Base-by-base conservation (phyloP, 164 flowering plant genomes). In the Paratinospora sagittata region DNA sequence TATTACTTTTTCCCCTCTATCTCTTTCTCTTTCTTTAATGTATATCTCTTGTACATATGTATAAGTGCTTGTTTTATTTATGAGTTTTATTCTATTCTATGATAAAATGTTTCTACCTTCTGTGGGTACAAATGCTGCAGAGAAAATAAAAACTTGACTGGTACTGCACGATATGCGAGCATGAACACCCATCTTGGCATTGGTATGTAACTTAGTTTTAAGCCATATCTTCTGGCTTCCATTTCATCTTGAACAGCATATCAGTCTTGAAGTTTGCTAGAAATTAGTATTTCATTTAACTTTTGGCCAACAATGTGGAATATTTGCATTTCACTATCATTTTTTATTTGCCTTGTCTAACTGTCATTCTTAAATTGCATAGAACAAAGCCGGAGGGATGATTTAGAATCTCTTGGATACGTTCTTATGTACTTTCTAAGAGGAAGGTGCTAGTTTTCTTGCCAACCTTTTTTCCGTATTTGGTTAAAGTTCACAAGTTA, bases 131-230 rank as follows among this genome's bases (percentile, higher is more conserved):
- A 9, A 16, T 34, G 27, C 34, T 85, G 84, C 84, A 92, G 97
- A 74, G 98, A 92, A 77, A 92, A 92, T 74, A 92, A 92, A 80
- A 92, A 89, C 80, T 82, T 92, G 83, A 93, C 96, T 70, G 98
- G 96, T 57, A 93, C 98, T 36, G 98, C 98, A n/a, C 86, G 96
- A 84, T 93, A 93, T 83, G 98, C 98, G 24, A 93, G 98, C 82
- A 84, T 89, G 90, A 90, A 93, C 73, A 93, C 98, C 72, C 98
- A 93, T 74, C 89, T 93, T 70, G 97, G 98, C 37, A 89, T 93
- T 81, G 98, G 98, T 90, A 84, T 64, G 84, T 27, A 49, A n/a
- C n/a, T n/a, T n/a, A n/a, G n/a, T n/a, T 65, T 58, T 13, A 27
- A 11, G 43, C 23, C 13, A 36, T 65, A 24, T 66, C 16, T n/a